Evolutionary conservation across 306 rosid species (phyloP).

Genomic region (Aeschynomene evenia): DNA sequence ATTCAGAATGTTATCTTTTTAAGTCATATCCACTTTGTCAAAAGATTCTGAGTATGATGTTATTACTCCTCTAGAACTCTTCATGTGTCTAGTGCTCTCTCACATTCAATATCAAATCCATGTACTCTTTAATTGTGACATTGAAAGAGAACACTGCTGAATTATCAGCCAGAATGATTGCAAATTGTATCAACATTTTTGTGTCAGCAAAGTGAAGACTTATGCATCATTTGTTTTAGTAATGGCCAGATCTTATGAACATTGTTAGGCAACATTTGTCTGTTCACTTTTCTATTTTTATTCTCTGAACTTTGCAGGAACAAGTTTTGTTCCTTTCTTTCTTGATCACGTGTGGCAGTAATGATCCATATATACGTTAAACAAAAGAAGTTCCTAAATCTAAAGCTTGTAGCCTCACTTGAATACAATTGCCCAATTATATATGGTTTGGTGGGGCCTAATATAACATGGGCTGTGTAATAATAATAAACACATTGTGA

Average conservation of each 20-base stretch:
- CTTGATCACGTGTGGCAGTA: conserved; percentile 8
- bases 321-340: conserved; percentile 5
- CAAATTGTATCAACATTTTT: not conserved
- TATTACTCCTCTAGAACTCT: not conserved
- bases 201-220: conserved; percentile 16
- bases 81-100: conserved; percentile 27
- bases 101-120: conserved; percentile 18
- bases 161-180: conserved; percentile 34
- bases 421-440: conserved; percentile 23
- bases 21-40: conserved; percentile 25
- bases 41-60: conserved; percentile 17
- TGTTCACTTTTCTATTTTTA: not conserved
- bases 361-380: conserved; percentile 1
- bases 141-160: conserved; percentile 33
- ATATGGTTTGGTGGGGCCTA: conserved; percentile 27
- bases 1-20: not conserved
- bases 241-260: conserved; percentile 25
- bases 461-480: conserved; percentile 32
- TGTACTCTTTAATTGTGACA: conserved; percentile 30
- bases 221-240: conserved; percentile 16
- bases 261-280: conserved; percentile 32
- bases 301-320: not conserved
- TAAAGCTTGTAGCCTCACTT: not conserved
- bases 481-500: conserved; percentile 16
- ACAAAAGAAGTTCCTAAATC: conserved; percentile 5